Evolutionary conservation across 495 filamentous ascomycete species (phyloP).

Genomic region (Xylaria telfairii): DNA sequence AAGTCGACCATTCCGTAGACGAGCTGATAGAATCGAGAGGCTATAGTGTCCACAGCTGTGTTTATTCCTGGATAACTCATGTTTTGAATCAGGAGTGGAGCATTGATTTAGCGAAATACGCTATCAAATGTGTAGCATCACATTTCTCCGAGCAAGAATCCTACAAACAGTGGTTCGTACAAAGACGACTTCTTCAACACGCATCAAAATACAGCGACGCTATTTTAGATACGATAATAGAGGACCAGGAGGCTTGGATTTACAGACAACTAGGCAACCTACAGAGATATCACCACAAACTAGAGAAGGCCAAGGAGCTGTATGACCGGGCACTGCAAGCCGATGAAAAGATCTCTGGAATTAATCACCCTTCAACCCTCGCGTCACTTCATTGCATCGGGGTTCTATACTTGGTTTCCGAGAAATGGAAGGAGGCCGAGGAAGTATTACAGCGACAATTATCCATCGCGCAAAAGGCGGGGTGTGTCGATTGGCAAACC

Average conservation of each 20-base stretch:
- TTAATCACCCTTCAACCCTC: background rate
- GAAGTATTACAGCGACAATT: background rate
- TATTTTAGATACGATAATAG: background rate
- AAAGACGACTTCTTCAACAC: conserved; percentile 1
- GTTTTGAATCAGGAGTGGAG: background rate
- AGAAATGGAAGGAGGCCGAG: background rate
- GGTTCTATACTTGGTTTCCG: background rate
- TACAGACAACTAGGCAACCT: background rate
- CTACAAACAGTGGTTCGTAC: background rate
- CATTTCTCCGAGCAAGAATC: background rate
- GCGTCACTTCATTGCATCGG: background rate
- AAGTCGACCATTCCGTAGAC: background rate
- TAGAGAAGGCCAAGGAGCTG: background rate
- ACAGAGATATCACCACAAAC: background rate
- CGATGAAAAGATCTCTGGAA: background rate
- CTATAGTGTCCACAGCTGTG: conserved; percentile 1
- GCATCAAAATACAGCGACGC: background rate
- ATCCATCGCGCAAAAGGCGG: background rate
- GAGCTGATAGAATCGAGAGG: background rate
- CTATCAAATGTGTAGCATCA: background rate
- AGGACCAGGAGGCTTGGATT: background rate
- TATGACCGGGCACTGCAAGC: background rate
- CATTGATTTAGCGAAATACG: background rate
- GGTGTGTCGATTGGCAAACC: background rate
- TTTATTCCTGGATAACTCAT: conserved; percentile 5